Percentiles rank a stretch among this genome's conserved stretches.
Evolutionary conservation across 2,329 filamentous ascomycete genomes (phyloP).

Genomic region (Talaromyces sp.): DNA sequence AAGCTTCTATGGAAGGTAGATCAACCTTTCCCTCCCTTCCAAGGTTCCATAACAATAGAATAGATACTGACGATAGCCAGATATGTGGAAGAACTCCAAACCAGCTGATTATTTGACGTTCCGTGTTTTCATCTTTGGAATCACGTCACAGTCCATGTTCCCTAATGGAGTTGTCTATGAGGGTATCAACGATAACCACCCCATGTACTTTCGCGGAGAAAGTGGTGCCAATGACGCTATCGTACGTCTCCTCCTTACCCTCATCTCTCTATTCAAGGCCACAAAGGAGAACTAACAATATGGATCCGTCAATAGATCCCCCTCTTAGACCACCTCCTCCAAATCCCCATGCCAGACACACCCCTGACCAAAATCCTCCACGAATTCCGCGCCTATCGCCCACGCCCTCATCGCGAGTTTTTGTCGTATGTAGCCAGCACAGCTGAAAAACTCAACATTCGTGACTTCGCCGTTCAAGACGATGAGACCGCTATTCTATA

Average conservation of each 20-base stretch:
- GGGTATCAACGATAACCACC: slow-evolving; percentile 65
- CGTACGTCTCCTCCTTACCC: slow-evolving; percentile 37
- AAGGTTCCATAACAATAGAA: neutral
- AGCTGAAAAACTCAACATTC: slow-evolving; percentile 44
- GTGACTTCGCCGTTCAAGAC: slow-evolving; percentile 33
- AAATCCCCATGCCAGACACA: slow-evolving; percentile 82
- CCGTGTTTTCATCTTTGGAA: slow-evolving; percentile 95
- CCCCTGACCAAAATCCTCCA: slow-evolving; percentile 81
- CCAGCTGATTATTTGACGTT: slow-evolving; percentile 81
- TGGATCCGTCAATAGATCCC: no score
- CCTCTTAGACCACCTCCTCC: slow-evolving; percentile 78
- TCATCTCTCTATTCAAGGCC: neutral
- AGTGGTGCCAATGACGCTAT: slow-evolving; percentile 93
- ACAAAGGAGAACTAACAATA: neutral
- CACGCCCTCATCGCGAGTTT: slow-evolving; percentile 82
- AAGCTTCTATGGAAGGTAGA: slow-evolving; percentile 68
- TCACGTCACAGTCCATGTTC: slow-evolving; percentile 91
- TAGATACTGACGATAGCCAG: slow-evolving; percentile 29
- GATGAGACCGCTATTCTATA: slow-evolving; percentile 40
- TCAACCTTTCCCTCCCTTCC: neutral
- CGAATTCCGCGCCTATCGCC: slow-evolving; percentile 85
- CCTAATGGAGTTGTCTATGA: slow-evolving; percentile 86
- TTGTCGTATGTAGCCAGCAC: slow-evolving; percentile 62
- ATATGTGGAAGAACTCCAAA: slow-evolving; percentile 86
- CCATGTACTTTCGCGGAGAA: slow-evolving; percentile 81